Percentiles rank a stretch among this genome's conserved stretches.
These are phyloP conservation scores for Aspergillus steynii DNA, from an alignment of 495 filamentous ascomycete genomes.

Conservation along the genomic window DNA sequence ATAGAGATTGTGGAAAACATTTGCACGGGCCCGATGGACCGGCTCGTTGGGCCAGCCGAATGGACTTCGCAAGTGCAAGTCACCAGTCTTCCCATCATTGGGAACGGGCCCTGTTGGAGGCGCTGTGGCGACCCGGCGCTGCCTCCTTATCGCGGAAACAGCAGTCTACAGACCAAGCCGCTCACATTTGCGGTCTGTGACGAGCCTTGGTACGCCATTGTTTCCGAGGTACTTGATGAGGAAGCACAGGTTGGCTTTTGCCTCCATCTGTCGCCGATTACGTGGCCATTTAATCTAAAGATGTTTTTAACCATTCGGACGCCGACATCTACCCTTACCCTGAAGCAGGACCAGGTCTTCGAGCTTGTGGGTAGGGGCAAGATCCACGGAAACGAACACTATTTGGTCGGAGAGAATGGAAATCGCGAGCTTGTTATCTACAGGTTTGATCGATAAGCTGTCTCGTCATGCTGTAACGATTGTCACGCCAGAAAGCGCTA, in stretches of 20 bases:
- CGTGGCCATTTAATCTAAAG: conserved; percentile 26
- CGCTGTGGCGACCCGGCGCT: conserved; percentile 44
- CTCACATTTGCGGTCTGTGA: conserved; percentile 22
- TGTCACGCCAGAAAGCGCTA: neutral
- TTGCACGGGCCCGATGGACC: conserved; percentile 45
- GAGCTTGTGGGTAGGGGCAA: conserved; percentile 55
- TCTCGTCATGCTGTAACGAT: neutral
- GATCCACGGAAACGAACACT: conserved; percentile 63
- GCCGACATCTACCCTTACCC: conserved; percentile 35
- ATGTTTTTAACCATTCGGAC: conserved; percentile 37
- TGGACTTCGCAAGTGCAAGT: conserved; percentile 45
- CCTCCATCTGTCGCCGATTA: conserved; percentile 42
- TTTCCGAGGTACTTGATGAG: conserved; percentile 54
- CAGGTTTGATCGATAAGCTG: conserved; percentile 46
- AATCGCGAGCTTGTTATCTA: conserved; percentile 54
- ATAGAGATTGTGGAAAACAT: conserved; percentile 52
- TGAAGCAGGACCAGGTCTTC: conserved; percentile 47
- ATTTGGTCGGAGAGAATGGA: conserved; percentile 60
- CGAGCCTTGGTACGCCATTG: conserved; percentile 41
- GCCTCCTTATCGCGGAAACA: conserved; percentile 40
- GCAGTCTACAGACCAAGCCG: conserved; percentile 29
- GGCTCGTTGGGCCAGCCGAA: conserved; percentile 28
- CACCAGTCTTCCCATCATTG: conserved; percentile 56
- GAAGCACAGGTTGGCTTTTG: conserved; percentile 56
- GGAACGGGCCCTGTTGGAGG: conserved; percentile 55